Evolutionary conservation across 73 alveolate genomes (phyloP), one percentile per base, ranked within the genome.

Genomic region (Urostyla sp.): DNA sequence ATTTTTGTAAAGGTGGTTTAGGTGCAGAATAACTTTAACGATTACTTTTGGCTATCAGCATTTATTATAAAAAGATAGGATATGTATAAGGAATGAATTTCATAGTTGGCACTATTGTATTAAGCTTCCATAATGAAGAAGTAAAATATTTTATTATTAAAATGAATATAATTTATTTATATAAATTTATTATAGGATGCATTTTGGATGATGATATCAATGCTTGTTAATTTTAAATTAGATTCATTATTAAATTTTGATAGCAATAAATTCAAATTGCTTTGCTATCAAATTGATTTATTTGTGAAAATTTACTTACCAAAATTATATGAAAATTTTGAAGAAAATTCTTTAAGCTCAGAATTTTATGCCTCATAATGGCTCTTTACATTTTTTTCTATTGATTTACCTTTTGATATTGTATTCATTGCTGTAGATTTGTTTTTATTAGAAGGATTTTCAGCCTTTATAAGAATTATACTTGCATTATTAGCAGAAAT

Each of bases 11-110:
- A 34, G 78, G 87, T 23, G 44, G 44, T 36, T 44, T 26, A 5
- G 87, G 87, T 10, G 21, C 54, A 43, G 78, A 75, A 16, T 34
- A 50, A 36, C 40, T 75, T 0, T 60, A 75, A 40, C 32, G 87
- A 57, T 20, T 75, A 1, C 49, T 75, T 16, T 56, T 56, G 35
- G 87, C 78, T 1, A 32, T 75, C 6, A 35, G 79, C 1, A 56
- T 50, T 4, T 75, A 75, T 21, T 38, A 55, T 40, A 36, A 34
- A 27, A 75, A 75, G 59, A n/a, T 40, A 11, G 87, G 87, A 18
- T 84, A 84, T 59, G 74, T 75, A 0, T 54, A 84, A 48, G 92
- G 92, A n/a, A 84, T 84, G 92, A 84, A 84, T 37, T 84, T 69
- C 51, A 55, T 84, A 0, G 92, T 61, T 8, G 92, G 83, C 13